Conservation (phyloP, 257 asterid genomes). For the Plantago ovata region DNA sequence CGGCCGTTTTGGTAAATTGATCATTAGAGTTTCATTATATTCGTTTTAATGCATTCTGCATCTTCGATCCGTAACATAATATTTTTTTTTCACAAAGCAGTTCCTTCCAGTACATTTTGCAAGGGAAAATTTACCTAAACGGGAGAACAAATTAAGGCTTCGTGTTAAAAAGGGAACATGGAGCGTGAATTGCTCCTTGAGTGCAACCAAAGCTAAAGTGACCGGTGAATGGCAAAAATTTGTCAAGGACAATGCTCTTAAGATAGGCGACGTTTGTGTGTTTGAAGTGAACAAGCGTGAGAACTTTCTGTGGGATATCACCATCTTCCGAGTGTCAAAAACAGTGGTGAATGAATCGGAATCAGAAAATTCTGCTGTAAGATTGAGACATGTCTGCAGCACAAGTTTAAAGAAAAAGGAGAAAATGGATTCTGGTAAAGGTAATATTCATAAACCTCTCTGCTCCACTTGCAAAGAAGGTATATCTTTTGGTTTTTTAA, state of each 20-base stretch:
- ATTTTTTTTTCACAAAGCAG: neutral
- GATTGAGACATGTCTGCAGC: neutral
- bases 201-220: neutral
- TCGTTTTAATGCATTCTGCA: too few species aligned
- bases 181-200: neutral
- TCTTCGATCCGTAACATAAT: neutral
- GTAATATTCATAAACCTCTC: too few species aligned
- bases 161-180: neutral
- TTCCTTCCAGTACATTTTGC: neutral
- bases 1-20: conserved; percentile 4
- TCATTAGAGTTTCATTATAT: neutral
- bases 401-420: neutral
- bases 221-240: conserved; percentile 21
- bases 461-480: too few species aligned
- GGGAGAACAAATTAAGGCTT: neutral
- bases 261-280: conserved; percentile 19
- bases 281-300: conserved; percentile 14
- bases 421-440: neutral
- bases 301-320: neutral
- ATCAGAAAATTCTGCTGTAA: conserved; percentile 1
- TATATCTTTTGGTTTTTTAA: too few species aligned
- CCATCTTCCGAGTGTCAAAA: neutral
- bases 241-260: conserved; percentile 18
- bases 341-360: neutral
- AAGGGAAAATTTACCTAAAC: neutral